phyloP scores from a whole-genome alignment of 176 grass and related monocot species.

The Poa annua region DNA sequence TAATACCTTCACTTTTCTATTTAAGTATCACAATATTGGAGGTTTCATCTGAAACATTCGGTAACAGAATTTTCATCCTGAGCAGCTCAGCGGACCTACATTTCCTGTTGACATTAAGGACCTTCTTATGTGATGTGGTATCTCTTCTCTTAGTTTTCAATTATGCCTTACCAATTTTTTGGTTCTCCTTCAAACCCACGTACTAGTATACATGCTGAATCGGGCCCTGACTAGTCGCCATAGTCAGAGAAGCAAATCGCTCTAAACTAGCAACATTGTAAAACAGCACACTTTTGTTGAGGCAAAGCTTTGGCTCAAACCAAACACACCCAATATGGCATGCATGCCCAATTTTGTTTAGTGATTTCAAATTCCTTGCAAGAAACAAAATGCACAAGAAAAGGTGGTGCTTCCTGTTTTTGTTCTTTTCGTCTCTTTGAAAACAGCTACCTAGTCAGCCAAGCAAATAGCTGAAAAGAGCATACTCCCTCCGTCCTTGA shows the following conservation, averaged over 20 bases:
- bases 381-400: background rate
- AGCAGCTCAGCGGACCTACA: conserved; percentile 54
- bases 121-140: conserved; percentile 59
- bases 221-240: background rate
- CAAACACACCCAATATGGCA: background rate
- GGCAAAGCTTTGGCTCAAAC: background rate
- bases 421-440: background rate
- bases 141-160: conserved; percentile 62
- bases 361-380: background rate
- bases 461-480: background rate
- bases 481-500: no score
- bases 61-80: conserved; percentile 64
- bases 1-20: conserved; percentile 55
- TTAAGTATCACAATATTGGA: conserved; percentile 60
- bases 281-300: background rate
- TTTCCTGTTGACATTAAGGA: conserved; percentile 56
- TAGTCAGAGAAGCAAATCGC: background rate
- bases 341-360: background rate
- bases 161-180: conserved; percentile 54
- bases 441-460: background rate
- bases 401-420: background rate
- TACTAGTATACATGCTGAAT: conserved; percentile 18
- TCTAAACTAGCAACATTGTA: background rate
- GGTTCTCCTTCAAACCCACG: background rate
- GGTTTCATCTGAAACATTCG: conserved; percentile 54